Base-by-base conservation (phyloP, 345 rosid genomes). In the Passiflora organensis region DNA sequence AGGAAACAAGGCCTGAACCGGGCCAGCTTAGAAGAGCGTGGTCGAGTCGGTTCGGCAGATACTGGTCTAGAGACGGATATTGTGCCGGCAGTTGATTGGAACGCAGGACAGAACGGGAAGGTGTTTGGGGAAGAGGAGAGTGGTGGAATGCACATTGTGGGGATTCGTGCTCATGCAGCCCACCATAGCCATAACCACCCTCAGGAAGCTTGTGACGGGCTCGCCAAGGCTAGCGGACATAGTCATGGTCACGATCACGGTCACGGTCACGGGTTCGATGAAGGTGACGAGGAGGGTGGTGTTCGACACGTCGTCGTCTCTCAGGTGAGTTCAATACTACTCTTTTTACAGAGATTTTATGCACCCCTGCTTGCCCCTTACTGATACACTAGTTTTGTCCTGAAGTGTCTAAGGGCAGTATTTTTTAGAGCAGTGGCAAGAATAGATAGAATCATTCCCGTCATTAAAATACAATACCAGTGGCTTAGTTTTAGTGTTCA, bases 41-140 rank as follows among this genome's bases (percentile, higher is more conserved):
- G 49, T 19, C 72, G 72, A 51, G 78, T 71, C 36, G 84, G 68
- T 18, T 66, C 84, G 4, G 48, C 56, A 10, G 69, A 71, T 11
- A n/a, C 71, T 9, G 81, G 51, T 34, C 22, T 74, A 9, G 83
- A 45, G 48, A 48, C 52, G 32, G 87, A 52, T 4, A 59, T 69
- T 11, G 65, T 65, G 0, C 77, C 69, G 16, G 58, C 28, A 0
- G 74, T 60, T 32, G 80, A 70, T 8, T 0, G 34, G 65, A 49
- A 67, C 43, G 43, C 6, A 2, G 63, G 58, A n/a, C 21, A 41
- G 3, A 17, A 16, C 43, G 78, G 15, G 21, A 80, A 78, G 76
- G 80, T 85, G 22, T 91, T 87, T 66, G 97, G 97, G 13, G 96
- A 80, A 57, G 96, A 91, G 67, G 96, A 83, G 34, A 79, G 80